Conservation (phyloP, 2,329 filamentous ascomycete genomes). For the Fusarium nodosum region DNA sequence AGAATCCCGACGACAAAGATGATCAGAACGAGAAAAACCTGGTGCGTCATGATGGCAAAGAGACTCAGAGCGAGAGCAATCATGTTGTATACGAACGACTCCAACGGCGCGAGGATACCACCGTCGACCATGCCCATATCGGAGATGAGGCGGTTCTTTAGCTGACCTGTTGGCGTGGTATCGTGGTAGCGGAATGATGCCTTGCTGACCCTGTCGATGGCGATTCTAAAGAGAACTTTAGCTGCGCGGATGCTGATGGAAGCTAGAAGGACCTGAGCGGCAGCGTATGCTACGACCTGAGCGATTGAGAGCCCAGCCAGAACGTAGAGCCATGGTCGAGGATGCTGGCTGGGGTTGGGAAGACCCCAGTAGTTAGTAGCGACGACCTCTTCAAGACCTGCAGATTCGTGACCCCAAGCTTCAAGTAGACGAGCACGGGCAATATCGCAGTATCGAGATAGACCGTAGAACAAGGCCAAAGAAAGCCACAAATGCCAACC, state of each 20-base stretch:
- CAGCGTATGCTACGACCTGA: constrained; percentile 70
- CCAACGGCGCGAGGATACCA: constrained; percentile 81
- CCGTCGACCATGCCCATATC: constrained; percentile 93
- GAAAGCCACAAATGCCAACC: constrained; percentile 79
- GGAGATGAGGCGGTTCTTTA: constrained; percentile 93
- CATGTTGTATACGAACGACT: constrained; percentile 75
- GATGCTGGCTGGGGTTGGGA: constrained; percentile 75
- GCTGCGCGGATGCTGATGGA: constrained; percentile 85
- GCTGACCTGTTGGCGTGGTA: constrained; percentile 85
- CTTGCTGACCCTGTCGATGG: constrained; percentile 79
- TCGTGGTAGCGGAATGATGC: constrained; percentile 94
- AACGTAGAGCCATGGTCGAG: constrained; percentile 79
- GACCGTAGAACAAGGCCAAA: constrained; percentile 71
- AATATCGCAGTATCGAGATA: constrained; percentile 75
- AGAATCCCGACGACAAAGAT: constrained; percentile 74
- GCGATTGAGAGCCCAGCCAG: constrained; percentile 76
- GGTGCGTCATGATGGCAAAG: constrained; percentile 82
- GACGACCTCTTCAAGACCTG: constrained; percentile 36
- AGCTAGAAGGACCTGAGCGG: constrained; percentile 76
- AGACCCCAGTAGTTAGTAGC: constrained; percentile 51
- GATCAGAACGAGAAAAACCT: constrained; percentile 81
- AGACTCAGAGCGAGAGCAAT: constrained; percentile 81
- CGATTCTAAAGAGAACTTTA: constrained; percentile 78
- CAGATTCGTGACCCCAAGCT: constrained; percentile 79
- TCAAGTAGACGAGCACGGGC: constrained; percentile 86